Percentiles rank a stretch among this genome's conserved stretches.
These are phyloP conservation scores for Paecilomyces sp. DNA, from an alignment of 2,329 filamentous ascomycete genomes.

Conservation along the genomic window DNA sequence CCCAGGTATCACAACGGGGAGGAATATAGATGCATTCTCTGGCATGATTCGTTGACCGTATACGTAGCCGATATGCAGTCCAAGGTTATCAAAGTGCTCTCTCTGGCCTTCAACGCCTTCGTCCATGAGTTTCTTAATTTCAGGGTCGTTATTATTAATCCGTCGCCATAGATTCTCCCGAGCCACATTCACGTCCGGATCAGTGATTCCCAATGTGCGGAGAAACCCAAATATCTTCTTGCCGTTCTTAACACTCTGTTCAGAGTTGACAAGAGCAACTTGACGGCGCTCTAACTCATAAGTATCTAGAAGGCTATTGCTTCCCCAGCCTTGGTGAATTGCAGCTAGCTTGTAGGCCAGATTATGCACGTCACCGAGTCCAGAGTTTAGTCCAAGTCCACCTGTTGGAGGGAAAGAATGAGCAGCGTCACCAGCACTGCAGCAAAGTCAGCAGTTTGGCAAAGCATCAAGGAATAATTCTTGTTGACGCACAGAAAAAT, in stretches of 20 bases:
- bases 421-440: constrained; percentile 45
- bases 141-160: constrained; percentile 18
- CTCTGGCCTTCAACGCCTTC: constrained; percentile 27
- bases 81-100: constrained; percentile 39
- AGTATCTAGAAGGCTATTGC: constrained; percentile 22
- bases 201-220: constrained; percentile 30
- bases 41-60: constrained; percentile 30
- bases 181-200: constrained; percentile 13
- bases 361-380: constrained; percentile 45
- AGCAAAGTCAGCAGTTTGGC: not conserved
- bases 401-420: constrained; percentile 49
- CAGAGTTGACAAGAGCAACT: constrained; percentile 33
- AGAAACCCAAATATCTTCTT: constrained; percentile 36
- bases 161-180: constrained; percentile 19
- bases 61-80: constrained; percentile 39
- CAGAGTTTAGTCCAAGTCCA: constrained; percentile 49
- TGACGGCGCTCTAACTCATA: constrained; percentile 33
- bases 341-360: constrained; percentile 37
- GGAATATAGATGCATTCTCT: constrained; percentile 29
- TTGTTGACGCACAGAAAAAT: constrained; percentile 25
- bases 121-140: constrained; percentile 6
- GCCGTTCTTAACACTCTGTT: constrained; percentile 40
- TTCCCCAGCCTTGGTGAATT: constrained; percentile 24
- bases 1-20: constrained; percentile 28
- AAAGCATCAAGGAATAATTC: constrained; percentile 2